Evolutionary conservation across 1,139 yeast species (phyloP), one percentile per base, ranked within the genome.

Genomic region (Geotrichum histeridarum): DNA sequence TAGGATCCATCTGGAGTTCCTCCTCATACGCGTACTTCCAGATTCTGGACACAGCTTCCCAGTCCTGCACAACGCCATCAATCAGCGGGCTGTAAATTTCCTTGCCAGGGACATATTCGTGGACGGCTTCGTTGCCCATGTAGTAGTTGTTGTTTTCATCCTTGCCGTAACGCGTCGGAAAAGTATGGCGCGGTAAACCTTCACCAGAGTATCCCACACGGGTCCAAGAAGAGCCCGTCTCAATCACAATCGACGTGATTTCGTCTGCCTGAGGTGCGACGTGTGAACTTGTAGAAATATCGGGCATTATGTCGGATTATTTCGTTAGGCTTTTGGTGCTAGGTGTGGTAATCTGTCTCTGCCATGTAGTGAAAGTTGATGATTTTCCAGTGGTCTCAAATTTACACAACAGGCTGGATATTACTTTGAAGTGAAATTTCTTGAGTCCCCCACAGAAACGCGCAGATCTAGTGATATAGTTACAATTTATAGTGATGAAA

Each of bases 131-230:
- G 54, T 71, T 73, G 43, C 71, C 75, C 56, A 68, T 68, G 46
- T 58, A 58, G 48, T 59, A 58, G 36, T 59, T 55, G 30, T 51
- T 55, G 31, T 59, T 60, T n/a, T 35, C 61, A 50, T 58, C 61
- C 47, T 64, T 63, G 46, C 70, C 74, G 59, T 73, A 74, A 18
- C 61, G 68, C 1, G 96, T 86, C 2, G 97, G 91, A 8, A 85
- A 71, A 31, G 85, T 80, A 9, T 84, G 74, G 59, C 84, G 81
- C 12, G 99, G 99, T 57, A 80, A 77, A 65, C 89, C 95, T 59
- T 91, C 95, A 15, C 99, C 99, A 2, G 98, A 93, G 66, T 82
- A 89, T 1, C 99, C 99, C 32, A 87, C 82, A 56, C 94, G 81
- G 8, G 97, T 90, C 59, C 81, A 74, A 59, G 79, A 81, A 9